These are phyloP conservation scores for Protomyces arabidopsidicola DNA, from an alignment of 1,139 yeast species.

Conservation along the genomic window DNA sequence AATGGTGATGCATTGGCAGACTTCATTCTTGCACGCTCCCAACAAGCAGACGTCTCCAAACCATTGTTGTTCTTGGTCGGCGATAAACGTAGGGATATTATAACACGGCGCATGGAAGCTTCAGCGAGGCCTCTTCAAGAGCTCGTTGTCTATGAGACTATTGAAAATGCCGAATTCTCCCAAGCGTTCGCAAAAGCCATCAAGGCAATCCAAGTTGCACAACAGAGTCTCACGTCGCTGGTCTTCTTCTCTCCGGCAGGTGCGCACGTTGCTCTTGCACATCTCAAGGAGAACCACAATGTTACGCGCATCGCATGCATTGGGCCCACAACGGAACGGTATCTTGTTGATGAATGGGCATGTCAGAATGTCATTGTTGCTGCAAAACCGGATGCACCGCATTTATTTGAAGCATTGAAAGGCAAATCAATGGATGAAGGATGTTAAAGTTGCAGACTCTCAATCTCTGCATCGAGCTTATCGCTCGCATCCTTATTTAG, in stretches of 20 bases:
- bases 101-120: slow-evolving; percentile 55
- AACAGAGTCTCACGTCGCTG: slow-evolving; percentile 50
- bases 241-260: slow-evolving; percentile 93
- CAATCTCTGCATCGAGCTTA: not conserved
- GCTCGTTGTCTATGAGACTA: slow-evolving; percentile 14
- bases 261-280: slow-evolving; percentile 53
- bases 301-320: slow-evolving; percentile 64
- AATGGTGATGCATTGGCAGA: slow-evolving; percentile 71
- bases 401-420: not conserved
- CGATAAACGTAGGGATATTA: slow-evolving; percentile 71
- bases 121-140: slow-evolving; percentile 30
- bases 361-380: slow-evolving; percentile 63
- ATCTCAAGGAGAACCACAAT: slow-evolving; percentile 37
- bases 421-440: not conserved
- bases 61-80: slow-evolving; percentile 71
- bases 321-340: slow-evolving; percentile 86
- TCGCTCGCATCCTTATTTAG: not conserved
- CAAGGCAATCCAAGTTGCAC: slow-evolving; percentile 10
- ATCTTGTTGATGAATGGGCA: slow-evolving; percentile 47
- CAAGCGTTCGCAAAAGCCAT: slow-evolving; percentile 1
- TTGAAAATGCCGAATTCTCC: slow-evolving; percentile 13
- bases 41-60: slow-evolving; percentile 33
- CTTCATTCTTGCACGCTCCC: slow-evolving; percentile 49
- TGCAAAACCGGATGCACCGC: slow-evolving; percentile 6
- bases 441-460: not conserved